Evolutionary conservation across 495 filamentous ascomycete genomes (phyloP), one percentile per base, ranked within the genome.

Genomic region (Hyaloscypha bicolor): DNA sequence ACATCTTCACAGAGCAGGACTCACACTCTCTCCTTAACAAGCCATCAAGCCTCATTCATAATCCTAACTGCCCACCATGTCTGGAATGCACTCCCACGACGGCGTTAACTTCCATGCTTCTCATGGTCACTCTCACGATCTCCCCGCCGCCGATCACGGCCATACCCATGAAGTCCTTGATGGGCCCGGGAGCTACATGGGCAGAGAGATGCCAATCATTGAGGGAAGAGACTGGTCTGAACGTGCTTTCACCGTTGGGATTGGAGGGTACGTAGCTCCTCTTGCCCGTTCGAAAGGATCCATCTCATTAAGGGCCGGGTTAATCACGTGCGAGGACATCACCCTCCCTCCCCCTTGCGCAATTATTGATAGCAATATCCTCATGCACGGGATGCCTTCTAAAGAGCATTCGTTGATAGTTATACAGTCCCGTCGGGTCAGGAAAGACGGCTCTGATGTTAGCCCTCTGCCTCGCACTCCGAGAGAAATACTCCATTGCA

Each of bases 401-500:
- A 19, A 48, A 48, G 42, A 48, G 42, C 16, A 25, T 22, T 39
- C 62, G 32, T 63, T 71, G 30, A 60, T 53, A 19, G 22, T 63
- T 39, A 25, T n/a, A 51, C 71, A 97, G 95, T 62, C 95, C 95
- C 73, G 95, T 99, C 58, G 95, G 95, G 66, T 97, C 95, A 31
- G 95, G 95, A 73, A 99, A 99, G 78, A 97, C 95, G 19, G 95
- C 95, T 52, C 85, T 98, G 25, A 97, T 98, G 94, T 87, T 96
- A 9, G 87, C 91, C 32, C 87, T 97, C 69, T 96, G 92, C 79
- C 88, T 83, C 35, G 88, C 88, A 33, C 86, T 99, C 3, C 88
- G 95, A 37, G 79, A 87, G 57, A 75, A 84, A 31, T 92, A 92
- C 82, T 93, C 89, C 73, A 89, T 99, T 71, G 95, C 95, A 4